These are phyloP conservation scores for Nemania abortiva DNA, from an alignment of 2,329 filamentous ascomycete species.

Conservation along the genomic window DNA sequence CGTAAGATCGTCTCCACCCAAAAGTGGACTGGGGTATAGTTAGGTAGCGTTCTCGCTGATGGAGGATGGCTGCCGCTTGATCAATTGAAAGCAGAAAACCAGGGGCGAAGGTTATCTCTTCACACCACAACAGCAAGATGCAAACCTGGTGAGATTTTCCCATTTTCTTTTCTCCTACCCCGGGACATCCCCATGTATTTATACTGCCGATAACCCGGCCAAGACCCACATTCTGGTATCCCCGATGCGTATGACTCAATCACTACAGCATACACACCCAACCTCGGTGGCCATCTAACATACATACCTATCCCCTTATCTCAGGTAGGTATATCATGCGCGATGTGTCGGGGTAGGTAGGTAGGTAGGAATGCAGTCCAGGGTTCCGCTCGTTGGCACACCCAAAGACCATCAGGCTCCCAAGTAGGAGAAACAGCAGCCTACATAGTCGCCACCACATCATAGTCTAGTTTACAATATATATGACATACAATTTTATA, in stretches of 20 bases:
- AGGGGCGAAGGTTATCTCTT: slow-evolving; percentile 35
- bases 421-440: not conserved
- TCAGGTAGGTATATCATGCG: not conserved
- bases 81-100: slow-evolving; percentile 40
- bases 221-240: slow-evolving; percentile 30
- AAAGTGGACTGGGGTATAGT: slow-evolving; percentile 10
- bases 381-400: not conserved
- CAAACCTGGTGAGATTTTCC: slow-evolving; percentile 26
- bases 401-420: not conserved
- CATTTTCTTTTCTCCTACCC: slow-evolving; percentile 26
- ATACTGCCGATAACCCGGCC: slow-evolving; percentile 32
- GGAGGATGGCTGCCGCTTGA: slow-evolving; percentile 28
- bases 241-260: slow-evolving; percentile 34
- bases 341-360: not conserved
- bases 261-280: no score
- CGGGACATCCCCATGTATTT: slow-evolving; percentile 49
- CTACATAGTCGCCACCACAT: slow-evolving; percentile 1
- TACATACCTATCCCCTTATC: slow-evolving; percentile 19
- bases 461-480: slow-evolving; percentile 39
- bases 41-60: not conserved
- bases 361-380: not conserved
- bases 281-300: slow-evolving; percentile 11
- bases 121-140: slow-evolving; percentile 39
- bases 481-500: slow-evolving; percentile 22
- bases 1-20: not conserved